phyloP scores from a whole-genome alignment of 2,329 filamentous ascomycete species.

The Colletotrichum plurivorum region DNA sequence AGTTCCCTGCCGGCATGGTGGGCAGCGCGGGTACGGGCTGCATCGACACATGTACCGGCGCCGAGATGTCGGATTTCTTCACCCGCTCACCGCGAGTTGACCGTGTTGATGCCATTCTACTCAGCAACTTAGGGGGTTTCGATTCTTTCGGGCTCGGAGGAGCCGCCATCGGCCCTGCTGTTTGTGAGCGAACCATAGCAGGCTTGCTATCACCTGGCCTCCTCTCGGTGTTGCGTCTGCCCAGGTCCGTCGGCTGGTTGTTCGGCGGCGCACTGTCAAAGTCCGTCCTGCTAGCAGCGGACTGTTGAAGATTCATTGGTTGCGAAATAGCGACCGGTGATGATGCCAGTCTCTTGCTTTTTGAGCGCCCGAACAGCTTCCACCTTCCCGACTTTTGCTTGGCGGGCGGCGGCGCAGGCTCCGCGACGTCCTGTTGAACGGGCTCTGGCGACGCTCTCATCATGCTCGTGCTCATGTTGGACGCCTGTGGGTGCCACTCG shows the following conservation, averaged over 20 bases:
- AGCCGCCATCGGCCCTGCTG: constrained; percentile 49
- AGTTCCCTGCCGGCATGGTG: constrained; percentile 48
- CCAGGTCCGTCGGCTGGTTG: constrained; percentile 38
- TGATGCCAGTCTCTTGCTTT: constrained; percentile 49
- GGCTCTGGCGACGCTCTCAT: constrained; percentile 36
- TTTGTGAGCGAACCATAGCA: constrained; percentile 58
- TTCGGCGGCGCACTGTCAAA: constrained; percentile 8
- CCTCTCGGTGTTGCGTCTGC: constrained; percentile 56
- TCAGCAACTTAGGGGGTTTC: constrained; percentile 39
- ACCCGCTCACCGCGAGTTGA: constrained; percentile 36
- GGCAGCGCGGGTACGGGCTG: constrained; percentile 39
- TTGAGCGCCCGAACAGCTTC: constrained; percentile 68
- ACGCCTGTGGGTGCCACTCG: constrained; percentile 48
- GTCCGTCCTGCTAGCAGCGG: constrained; percentile 17
- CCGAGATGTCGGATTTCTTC: constrained; percentile 45
- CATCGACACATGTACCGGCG: constrained; percentile 44
- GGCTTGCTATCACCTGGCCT: constrained; percentile 59
- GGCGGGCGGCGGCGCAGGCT: constrained; percentile 43
- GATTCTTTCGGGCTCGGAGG: constrained; percentile 36
- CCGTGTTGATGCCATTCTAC: constrained; percentile 41
- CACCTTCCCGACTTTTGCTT: constrained; percentile 69
- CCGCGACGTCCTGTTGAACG: constrained; percentile 7
- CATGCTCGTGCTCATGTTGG: constrained; percentile 32
- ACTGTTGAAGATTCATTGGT: constrained; percentile 34
- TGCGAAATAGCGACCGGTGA: constrained; percentile 36